phyloP scores from a whole-genome alignment of 768 basidiomycete genomes.

The Panaeolus cyanescens region DNA sequence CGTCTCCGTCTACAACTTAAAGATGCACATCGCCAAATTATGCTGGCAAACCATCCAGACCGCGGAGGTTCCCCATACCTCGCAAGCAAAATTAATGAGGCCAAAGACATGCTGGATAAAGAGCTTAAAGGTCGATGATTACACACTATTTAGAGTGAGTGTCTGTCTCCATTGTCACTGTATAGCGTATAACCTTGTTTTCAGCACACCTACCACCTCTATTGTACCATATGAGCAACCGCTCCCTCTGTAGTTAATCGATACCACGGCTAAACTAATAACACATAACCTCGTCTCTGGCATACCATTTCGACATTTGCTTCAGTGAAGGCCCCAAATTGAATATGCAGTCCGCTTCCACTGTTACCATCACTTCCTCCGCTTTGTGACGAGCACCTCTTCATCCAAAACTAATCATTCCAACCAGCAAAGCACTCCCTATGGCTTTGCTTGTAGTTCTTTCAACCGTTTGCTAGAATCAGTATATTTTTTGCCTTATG shows the following conservation, averaged over 20 bases:
- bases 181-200: not conserved
- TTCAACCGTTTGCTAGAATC: too few species aligned
- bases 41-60: conserved; percentile 99
- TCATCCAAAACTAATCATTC: too few species aligned
- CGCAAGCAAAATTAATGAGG: conserved; percentile 98
- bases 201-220: not conserved
- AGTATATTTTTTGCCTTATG: too few species aligned
- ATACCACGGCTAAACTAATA: not conserved
- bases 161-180: not conserved
- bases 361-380: not conserved
- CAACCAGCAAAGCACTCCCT: too few species aligned
- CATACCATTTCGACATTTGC: too few species aligned
- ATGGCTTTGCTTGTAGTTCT: too few species aligned
- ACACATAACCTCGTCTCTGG: not conserved
- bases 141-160: conserved; percentile 7
- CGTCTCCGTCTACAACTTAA: conserved; percentile 78
- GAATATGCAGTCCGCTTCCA: not conserved
- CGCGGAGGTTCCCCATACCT: conserved; percentile 98
- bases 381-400: too few species aligned
- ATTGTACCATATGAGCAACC: not conserved
- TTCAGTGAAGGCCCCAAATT: not conserved
- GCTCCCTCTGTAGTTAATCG: not conserved
- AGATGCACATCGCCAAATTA: conserved; percentile 95
- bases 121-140: conserved; percentile 49
- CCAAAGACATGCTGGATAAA: conserved; percentile 89